These are phyloP conservation scores for Basipetospora chlamydospora DNA, from an alignment of 2,329 filamentous ascomycete species.

Conservation along the genomic window DNA sequence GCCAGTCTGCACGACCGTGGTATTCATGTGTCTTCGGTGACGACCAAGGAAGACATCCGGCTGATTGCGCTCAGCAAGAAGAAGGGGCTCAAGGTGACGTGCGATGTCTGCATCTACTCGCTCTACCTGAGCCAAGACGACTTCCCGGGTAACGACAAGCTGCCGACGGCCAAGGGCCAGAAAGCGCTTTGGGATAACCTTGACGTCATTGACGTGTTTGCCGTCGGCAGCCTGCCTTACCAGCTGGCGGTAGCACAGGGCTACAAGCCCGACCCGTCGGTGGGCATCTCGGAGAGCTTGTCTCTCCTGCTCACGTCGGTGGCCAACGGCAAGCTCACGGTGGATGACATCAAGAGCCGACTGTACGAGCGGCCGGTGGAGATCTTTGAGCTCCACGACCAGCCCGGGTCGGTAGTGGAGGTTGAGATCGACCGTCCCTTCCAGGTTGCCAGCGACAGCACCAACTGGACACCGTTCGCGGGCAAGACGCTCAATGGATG, in stretches of 20 bases:
- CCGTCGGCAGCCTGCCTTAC: slow-evolving; percentile 64
- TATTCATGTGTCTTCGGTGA: slow-evolving; percentile 67
- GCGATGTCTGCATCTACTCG: slow-evolving; percentile 68
- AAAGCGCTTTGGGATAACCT: slow-evolving; percentile 61
- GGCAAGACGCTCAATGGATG: slow-evolving; percentile 54
- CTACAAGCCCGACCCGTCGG: slow-evolving; percentile 38
- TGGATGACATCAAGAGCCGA: slow-evolving; percentile 57
- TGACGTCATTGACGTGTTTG: slow-evolving; percentile 62
- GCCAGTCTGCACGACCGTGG: slow-evolving; percentile 66
- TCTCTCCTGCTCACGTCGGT: slow-evolving; percentile 65
- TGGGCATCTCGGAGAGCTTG: slow-evolving; percentile 59
- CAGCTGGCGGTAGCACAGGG: slow-evolving; percentile 49
- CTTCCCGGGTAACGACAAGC: slow-evolving; percentile 49
- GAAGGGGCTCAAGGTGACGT: slow-evolving; percentile 71
- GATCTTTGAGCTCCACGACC: slow-evolving; percentile 73
- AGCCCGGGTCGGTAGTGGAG: slow-evolving; percentile 58
- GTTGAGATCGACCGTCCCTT: slow-evolving; percentile 63
- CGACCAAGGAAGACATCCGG: slow-evolving; percentile 66
- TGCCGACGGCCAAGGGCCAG: slow-evolving; percentile 56
- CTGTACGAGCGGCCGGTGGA: slow-evolving; percentile 67
- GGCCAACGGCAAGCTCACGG: slow-evolving; percentile 54
- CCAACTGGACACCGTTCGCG: slow-evolving; percentile 45
- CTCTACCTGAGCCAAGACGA: slow-evolving; percentile 61
- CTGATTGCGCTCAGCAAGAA: slow-evolving; percentile 65
- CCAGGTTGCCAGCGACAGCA: slow-evolving; percentile 32